phyloP scores from a whole-genome alignment of 495 filamentous ascomycete genomes.

The Coniosporium apollinis region DNA sequence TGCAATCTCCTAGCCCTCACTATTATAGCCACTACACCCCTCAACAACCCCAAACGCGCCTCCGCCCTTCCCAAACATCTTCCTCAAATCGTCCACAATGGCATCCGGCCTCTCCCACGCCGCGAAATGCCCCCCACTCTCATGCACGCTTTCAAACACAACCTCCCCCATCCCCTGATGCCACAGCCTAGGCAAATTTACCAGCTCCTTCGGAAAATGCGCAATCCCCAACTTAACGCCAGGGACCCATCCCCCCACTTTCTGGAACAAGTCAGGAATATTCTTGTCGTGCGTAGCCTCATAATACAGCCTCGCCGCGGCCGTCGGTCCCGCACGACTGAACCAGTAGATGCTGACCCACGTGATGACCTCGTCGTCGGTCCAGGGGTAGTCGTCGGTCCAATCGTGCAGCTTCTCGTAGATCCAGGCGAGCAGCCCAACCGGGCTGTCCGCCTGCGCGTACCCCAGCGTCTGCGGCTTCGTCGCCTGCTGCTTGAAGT shows the following conservation, averaged over 20 bases:
- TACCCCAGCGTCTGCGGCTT: slow-evolving; percentile 35
- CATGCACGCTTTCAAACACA: slow-evolving; percentile 35
- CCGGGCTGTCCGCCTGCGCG: slow-evolving; percentile 32
- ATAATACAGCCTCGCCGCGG: slow-evolving; percentile 34
- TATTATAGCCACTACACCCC: slow-evolving; percentile 19
- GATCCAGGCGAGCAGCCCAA: slow-evolving; percentile 37
- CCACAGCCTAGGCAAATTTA: slow-evolving; percentile 34
- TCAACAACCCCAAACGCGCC: slow-evolving; percentile 21
- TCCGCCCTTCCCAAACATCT: slow-evolving; percentile 36
- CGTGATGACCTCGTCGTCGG: slow-evolving; percentile 36
- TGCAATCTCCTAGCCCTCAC: no score
- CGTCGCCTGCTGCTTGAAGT: slow-evolving; percentile 30
- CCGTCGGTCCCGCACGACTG: slow-evolving; percentile 32
- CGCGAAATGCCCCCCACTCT: slow-evolving; percentile 45
- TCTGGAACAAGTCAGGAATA: slow-evolving; percentile 6
- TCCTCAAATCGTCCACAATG: slow-evolving; percentile 36
- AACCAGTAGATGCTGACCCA: slow-evolving; percentile 39
- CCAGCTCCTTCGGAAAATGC: slow-evolving; percentile 35
- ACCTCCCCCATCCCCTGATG: slow-evolving; percentile 33
- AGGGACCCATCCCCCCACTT: slow-evolving; percentile 17
- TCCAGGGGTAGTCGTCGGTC: slow-evolving; percentile 35
- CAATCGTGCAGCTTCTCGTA: slow-evolving; percentile 37
- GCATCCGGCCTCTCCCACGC: slow-evolving; percentile 38
- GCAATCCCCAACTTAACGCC: slow-evolving; percentile 38
- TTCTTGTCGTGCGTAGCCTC: slow-evolving; percentile 18